Conservation (phyloP, 2,329 filamentous ascomycete species). For the Pseudogymnoascus sp. region DNA sequence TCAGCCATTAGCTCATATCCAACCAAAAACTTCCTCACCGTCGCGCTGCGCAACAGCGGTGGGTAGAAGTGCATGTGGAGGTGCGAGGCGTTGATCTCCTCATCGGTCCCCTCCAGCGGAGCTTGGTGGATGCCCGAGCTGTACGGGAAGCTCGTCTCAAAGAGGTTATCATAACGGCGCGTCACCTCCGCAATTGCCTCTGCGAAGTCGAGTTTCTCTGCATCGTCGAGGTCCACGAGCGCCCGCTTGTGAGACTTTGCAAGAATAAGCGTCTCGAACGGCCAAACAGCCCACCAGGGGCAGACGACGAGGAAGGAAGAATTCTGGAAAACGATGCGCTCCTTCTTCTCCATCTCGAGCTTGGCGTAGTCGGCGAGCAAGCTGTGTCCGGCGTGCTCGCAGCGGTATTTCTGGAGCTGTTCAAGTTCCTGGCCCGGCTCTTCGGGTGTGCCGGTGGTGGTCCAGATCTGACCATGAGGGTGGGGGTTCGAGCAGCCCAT, state of each 20-base stretch:
- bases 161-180: constrained; percentile 89
- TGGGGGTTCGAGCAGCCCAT: constrained; percentile 99
- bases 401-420: constrained; percentile 70
- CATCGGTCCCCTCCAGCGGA: constrained; percentile 69
- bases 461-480: constrained; percentile 95
- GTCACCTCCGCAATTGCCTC: constrained; percentile 83
- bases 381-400: constrained; percentile 63
- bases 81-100: constrained; percentile 81
- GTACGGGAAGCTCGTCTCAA: constrained; percentile 94
- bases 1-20: constrained; percentile 96
- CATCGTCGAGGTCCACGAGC: constrained; percentile 67
- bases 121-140: constrained; percentile 96
- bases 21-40: constrained; percentile 91
- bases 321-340: constrained; percentile 86
- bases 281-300: constrained; percentile 98
- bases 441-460: constrained; percentile 81
- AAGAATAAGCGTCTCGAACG: constrained; percentile 88
- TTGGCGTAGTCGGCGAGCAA: constrained; percentile 80
- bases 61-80: constrained; percentile 98
- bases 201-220: constrained; percentile 67
- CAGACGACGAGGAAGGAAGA: constrained; percentile 76
- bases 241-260: constrained; percentile 76
- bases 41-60: constrained; percentile 82
- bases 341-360: constrained; percentile 71
- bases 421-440: constrained; percentile 74